phyloP scores from a whole-genome alignment of 441 rosid genomes.

The Corymbia citriodora region DNA sequence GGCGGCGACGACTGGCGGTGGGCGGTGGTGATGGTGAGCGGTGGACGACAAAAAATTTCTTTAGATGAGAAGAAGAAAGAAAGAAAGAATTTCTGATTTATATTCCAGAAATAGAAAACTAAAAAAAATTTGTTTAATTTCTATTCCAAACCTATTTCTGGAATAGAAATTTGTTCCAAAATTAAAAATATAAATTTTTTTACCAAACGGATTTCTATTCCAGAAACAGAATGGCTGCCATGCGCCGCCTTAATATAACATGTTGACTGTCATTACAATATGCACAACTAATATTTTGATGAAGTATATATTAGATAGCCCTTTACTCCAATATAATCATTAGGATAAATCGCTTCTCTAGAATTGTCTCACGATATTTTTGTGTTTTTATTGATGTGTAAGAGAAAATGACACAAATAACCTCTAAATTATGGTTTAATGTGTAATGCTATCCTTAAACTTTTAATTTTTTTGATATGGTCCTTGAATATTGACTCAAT shows the following conservation, averaged over 20 bases:
- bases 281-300: not conserved
- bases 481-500: not conserved
- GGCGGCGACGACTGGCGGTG: too few species aligned
- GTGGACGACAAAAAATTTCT: too few species aligned
- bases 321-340: not conserved
- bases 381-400: not conserved
- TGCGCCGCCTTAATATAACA: not conserved
- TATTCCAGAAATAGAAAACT: too few species aligned
- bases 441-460: rapidly evolving
- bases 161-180: too few species aligned
- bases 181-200: too few species aligned
- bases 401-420: not conserved
- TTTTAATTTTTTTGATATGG: not conserved
- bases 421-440: not conserved
- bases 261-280: not conserved
- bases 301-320: not conserved
- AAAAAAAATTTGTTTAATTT: too few species aligned
- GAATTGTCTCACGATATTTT: not conserved
- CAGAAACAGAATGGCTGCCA: too few species aligned
- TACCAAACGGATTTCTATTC: too few species aligned
- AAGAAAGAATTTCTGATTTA: too few species aligned
- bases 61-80: too few species aligned
- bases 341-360: not conserved
- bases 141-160: too few species aligned
- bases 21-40: too few species aligned